Evolutionary conservation across 306 rosid genomes (phyloP).

Genomic region (Vigna mungo): DNA sequence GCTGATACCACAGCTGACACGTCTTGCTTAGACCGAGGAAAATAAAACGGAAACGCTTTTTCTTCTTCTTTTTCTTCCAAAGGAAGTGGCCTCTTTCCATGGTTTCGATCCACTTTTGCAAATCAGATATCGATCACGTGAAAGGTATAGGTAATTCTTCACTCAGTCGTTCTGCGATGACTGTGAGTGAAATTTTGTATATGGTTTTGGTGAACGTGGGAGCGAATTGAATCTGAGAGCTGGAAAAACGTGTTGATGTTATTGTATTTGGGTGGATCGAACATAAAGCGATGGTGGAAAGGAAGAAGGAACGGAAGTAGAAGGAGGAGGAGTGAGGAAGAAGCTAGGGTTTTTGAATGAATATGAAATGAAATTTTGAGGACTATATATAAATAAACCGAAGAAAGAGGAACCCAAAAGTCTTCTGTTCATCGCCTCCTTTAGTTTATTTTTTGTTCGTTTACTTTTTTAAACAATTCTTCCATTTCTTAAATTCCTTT

Average conservation of each 20-base stretch:
- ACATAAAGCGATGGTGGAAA: no score
- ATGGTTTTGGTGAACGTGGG: background rate
- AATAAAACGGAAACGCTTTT: slow-evolving; percentile 66
- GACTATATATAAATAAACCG: no score
- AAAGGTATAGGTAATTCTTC: background rate
- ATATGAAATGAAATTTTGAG: background rate
- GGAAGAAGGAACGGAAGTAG: background rate
- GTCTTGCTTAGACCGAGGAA: slow-evolving; percentile 66
- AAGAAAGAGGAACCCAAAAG: background rate
- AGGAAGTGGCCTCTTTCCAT: slow-evolving; percentile 61
- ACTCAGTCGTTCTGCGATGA: background rate
- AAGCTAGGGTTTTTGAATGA: slow-evolving; percentile 26
- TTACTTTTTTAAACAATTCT: background rate
- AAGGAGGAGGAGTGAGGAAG: background rate
- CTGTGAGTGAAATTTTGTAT: background rate
- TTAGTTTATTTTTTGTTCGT: background rate
- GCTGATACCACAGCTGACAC: slow-evolving; percentile 69
- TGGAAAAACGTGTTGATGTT: no score
- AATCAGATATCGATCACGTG: background rate
- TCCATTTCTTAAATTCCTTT: no score
- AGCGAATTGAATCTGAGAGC: background rate
- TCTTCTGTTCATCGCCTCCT: background rate
- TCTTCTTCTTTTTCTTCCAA: slow-evolving; percentile 60
- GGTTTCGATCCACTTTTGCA: slow-evolving; percentile 57
- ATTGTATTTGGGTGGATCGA: slow-evolving; percentile 1